Conservation (phyloP, 202 grass and related monocot species). For the Carex arenaria region DNA sequence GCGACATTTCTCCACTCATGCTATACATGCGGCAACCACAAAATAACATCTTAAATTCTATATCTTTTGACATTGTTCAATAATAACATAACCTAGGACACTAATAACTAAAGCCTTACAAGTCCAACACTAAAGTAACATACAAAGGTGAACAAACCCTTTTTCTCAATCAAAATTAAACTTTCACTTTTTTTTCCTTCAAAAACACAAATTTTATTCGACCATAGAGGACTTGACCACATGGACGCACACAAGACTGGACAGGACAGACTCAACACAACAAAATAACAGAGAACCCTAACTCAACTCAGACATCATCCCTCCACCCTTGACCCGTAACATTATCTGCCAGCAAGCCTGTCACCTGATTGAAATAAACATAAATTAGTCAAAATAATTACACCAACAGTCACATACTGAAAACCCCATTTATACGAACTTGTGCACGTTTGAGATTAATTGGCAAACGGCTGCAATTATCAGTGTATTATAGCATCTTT, state of each 20-base stretch:
- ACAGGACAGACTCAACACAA: conserved; percentile 16
- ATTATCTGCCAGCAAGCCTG: neutral
- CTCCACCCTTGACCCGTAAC: neutral
- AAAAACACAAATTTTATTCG: conserved; percentile 21
- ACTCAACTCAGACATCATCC: conserved; percentile 21
- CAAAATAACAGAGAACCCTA: conserved; percentile 17
- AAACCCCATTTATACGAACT: neutral
- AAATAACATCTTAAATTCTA: conserved; percentile 22
- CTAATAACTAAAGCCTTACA: conserved; percentile 14
- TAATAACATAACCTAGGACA: conserved; percentile 19
- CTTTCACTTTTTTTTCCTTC: conserved; percentile 1
- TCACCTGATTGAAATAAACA: conserved; percentile 14
- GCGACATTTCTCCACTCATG: conserved; percentile 19
- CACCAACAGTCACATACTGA: neutral
- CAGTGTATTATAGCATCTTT: neutral
- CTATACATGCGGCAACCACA: conserved; percentile 21
- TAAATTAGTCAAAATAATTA: conserved; percentile 4
- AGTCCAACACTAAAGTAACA: conserved; percentile 4
- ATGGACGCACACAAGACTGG: neutral
- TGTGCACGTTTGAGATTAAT: neutral
- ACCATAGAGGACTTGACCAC: conserved; percentile 25
- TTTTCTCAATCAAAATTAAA: conserved; percentile 21
- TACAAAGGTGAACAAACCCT: conserved; percentile 14
- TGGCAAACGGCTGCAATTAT: neutral
- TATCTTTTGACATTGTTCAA: conserved; percentile 24